A percentile compares a stretch with the other conserved stretches of the same genome.
These are phyloP conservation scores for Dipodascopsis uninucleata DNA, from an alignment of 805 yeast species.

Conservation along the genomic window DNA sequence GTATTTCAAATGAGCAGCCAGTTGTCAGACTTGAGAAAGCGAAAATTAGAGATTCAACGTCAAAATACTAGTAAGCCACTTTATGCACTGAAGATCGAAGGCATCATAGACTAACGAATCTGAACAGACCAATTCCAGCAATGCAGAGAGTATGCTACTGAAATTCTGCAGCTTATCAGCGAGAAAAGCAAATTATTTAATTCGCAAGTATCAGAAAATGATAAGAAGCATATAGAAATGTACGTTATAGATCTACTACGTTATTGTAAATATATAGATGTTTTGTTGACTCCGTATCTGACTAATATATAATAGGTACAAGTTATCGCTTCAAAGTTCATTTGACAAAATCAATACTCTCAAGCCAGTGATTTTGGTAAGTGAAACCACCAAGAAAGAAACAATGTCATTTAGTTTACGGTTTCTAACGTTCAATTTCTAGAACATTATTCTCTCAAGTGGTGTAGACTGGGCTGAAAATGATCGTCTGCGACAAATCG, in stretches of 20 bases:
- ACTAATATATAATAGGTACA: not conserved
- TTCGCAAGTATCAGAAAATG: not conserved
- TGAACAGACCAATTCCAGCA: not conserved
- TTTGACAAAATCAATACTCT: conserved; percentile 12
- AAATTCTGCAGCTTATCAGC: not conserved
- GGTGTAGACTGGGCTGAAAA: conserved; percentile 21
- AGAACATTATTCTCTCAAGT: conserved; percentile 20
- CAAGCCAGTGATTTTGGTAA: conserved; percentile 17
- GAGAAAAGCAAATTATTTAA: not conserved
- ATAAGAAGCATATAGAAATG: not conserved
- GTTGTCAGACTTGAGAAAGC: conserved; percentile 5
- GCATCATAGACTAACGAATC: too few species aligned
- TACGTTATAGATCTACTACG: not conserved
- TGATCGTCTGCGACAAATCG: conserved; percentile 8
- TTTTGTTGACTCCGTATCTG: not conserved
- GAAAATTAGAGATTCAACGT: not conserved
- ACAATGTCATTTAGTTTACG: not conserved
- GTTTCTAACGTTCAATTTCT: not conserved
- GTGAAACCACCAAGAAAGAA: not conserved
- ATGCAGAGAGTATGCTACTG: not conserved
- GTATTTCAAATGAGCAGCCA: conserved; percentile 1
- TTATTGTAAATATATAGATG: too few species aligned
- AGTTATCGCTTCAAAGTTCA: conserved; percentile 1
- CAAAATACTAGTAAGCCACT: conserved; percentile 3
- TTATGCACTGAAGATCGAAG: too few species aligned